Evolutionary conservation across 352 stramenopile species (phyloP).

Genomic region (Peronosclerospora sorghi): DNA sequence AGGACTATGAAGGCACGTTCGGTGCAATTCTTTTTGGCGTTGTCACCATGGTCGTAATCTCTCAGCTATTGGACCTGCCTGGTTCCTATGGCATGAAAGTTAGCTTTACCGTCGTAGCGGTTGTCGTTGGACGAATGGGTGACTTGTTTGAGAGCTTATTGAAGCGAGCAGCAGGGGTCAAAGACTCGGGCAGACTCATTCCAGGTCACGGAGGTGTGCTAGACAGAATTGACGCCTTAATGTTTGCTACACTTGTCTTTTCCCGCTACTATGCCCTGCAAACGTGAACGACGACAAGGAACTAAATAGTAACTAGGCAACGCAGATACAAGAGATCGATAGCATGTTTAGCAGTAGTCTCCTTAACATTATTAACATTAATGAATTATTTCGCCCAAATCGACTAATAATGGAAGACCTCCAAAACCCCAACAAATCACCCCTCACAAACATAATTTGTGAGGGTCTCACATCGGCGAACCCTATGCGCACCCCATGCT

Average conservation of each 20-base stretch:
- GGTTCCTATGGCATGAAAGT: slow-evolving; percentile 71
- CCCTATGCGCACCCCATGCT: too few relatives aligned
- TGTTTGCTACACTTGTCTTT: slow-evolving; percentile 79
- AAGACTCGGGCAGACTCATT: slow-evolving; percentile 91
- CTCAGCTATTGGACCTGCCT: slow-evolving; percentile 48
- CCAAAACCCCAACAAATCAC: too few relatives aligned
- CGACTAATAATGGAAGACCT: too few relatives aligned
- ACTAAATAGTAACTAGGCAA: too few relatives aligned
- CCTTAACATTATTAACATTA: too few relatives aligned
- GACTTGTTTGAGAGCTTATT: slow-evolving; percentile 94
- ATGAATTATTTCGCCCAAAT: too few relatives aligned
- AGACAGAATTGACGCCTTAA: slow-evolving; percentile 91
- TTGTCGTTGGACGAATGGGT: slow-evolving; percentile 89
- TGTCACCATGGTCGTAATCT: slow-evolving; percentile 70
- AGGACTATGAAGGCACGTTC: slow-evolving; percentile 92
- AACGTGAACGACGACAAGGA: slow-evolving; percentile 2
- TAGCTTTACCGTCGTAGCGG: slow-evolving; percentile 73
- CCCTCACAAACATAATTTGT: too few relatives aligned
- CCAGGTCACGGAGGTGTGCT: slow-evolving; percentile 92
- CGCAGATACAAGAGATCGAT: too few relatives aligned
- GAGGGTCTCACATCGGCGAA: too few relatives aligned
- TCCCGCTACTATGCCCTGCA: slow-evolving; percentile 31
- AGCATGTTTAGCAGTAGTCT: too few relatives aligned
- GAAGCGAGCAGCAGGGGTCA: slow-evolving; percentile 90
- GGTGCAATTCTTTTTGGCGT: slow-evolving; percentile 76